Conservation (phyloP, 2,329 filamentous ascomycete species). For the Cercospora janseana region DNA sequence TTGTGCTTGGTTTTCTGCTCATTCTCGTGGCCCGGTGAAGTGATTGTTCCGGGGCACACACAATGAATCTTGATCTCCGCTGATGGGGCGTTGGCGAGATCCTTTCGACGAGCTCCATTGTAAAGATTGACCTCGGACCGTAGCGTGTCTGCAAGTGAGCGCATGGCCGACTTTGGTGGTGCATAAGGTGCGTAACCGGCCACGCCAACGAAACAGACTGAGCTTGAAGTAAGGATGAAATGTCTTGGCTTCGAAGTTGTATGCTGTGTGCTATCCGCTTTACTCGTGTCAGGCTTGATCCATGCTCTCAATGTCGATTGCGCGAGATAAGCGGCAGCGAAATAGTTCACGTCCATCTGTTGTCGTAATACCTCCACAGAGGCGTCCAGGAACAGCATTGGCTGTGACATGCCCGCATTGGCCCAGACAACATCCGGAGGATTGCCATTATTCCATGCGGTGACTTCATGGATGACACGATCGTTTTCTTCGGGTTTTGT, state of each 20-base stretch:
- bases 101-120: slow-evolving; percentile 58
- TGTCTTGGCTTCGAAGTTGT: slow-evolving; percentile 58
- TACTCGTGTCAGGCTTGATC: slow-evolving; percentile 53
- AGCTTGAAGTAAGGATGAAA: slow-evolving; percentile 82
- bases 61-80: slow-evolving; percentile 75
- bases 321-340: slow-evolving; percentile 79
- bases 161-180: slow-evolving; percentile 80
- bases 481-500: slow-evolving; percentile 66
- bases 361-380: slow-evolving; percentile 63
- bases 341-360: slow-evolving; percentile 94
- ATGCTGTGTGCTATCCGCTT: slow-evolving; percentile 18
- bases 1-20: slow-evolving; percentile 79
- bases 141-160: slow-evolving; percentile 77
- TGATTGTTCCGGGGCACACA: slow-evolving; percentile 81
- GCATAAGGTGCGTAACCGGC: slow-evolving; percentile 82
- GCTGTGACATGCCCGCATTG: slow-evolving; percentile 71
- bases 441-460: slow-evolving; percentile 70
- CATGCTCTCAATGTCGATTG: slow-evolving; percentile 75
- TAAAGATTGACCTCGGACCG: slow-evolving; percentile 84
- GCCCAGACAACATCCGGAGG: slow-evolving; percentile 89
- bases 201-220: slow-evolving; percentile 70
- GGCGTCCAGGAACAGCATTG: slow-evolving; percentile 74
- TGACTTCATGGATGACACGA: slow-evolving; percentile 68
- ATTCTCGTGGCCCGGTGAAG: slow-evolving; percentile 68
- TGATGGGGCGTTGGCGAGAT: slow-evolving; percentile 46